Evolutionary conservation across 2,329 filamentous ascomycete genomes (phyloP), one percentile per base, ranked within the genome.

Genomic region (Diplodia intermedia): DNA sequence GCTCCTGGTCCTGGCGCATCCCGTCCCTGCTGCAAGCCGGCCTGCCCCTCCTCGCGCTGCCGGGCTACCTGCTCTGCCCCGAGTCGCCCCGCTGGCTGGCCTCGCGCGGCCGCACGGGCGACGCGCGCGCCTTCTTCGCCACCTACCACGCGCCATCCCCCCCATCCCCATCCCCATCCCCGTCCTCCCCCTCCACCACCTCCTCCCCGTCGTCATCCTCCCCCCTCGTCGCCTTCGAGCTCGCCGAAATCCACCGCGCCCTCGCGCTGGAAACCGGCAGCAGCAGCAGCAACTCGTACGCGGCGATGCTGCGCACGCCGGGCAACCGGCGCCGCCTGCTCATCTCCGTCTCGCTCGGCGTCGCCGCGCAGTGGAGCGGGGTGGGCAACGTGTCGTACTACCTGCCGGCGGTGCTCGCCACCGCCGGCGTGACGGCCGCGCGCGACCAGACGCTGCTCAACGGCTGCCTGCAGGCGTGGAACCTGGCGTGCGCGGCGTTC

Each of bases 21-120:
- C 54, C 54, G 6, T 57, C 80, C 83, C 75, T 81, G 56, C 77
- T 84, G 11, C 85, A 84, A 0, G 83, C 80, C 1, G 75, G 85
- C 3, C 71, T 86, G 0, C 85, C 86, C 70, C 77, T 80, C 40
- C 63, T 81, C 5, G 83, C 81, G 4, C 79, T 79, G 9, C 69
- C 78, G 14, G 72, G 75, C 75, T 79, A 83, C 67, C 75, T 84
- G 9, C 63, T 75, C 8, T 80, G 86, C 7, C 86, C 86, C 0
- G 87, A 89, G 69, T 85, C 82, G 1, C 87, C 87, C 3, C 81
- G 87, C 31, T 89, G 84, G 82, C 75, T 88, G 26, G 80, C 88
- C 50, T 82, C 83, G 81, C 4, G 79, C 0, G 79, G 81, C 60
- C 74, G 43, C n/a, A 47, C 43, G 7, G 8, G 1, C 8, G 43